Evolutionary conservation across 441 rosid genomes (phyloP).

Genomic region (Theobroma grandiflorum): DNA sequence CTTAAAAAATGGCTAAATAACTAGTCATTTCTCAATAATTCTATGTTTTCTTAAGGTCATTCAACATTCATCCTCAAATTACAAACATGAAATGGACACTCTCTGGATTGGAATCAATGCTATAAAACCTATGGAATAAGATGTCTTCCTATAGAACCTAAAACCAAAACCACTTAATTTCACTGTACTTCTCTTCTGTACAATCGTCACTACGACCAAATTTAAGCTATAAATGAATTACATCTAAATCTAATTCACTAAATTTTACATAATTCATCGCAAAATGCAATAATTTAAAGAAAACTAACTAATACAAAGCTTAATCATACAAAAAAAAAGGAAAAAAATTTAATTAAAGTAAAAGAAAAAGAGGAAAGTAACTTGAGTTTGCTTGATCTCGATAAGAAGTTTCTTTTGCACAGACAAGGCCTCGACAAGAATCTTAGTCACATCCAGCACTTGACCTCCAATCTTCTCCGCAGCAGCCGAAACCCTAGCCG

Average conservation of each 20-base stretch:
- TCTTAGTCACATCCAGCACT: slow-evolving; percentile 76
- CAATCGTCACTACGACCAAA: not conserved
- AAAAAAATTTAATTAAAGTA: not conserved
- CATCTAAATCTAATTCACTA: not conserved
- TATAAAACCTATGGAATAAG: not conserved
- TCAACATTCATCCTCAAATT: not conserved
- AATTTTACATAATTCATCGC: slow-evolving; percentile 2
- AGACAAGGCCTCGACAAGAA: slow-evolving; percentile 69
- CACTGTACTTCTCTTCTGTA: no score
- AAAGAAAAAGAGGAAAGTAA: slow-evolving; percentile 18
- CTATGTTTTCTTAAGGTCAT: not conserved
- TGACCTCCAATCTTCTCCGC: slow-evolving; percentile 94
- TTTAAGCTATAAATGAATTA: not conserved
- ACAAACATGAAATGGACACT: not conserved
- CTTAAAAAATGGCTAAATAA: not conserved
- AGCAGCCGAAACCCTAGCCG: slow-evolving; percentile 61
- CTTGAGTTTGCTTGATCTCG: slow-evolving; percentile 72
- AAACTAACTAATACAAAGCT: not conserved
- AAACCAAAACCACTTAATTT: not conserved
- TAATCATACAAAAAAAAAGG: slow-evolving; percentile 5
- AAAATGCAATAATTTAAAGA: not conserved
- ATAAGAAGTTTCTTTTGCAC: slow-evolving; percentile 75
- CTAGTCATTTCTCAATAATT: not conserved
- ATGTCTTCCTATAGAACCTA: not conserved
- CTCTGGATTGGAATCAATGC: not conserved